phyloP scores from a whole-genome alignment of 805 yeast genomes.

The Lachancea kluyveri region DNA sequence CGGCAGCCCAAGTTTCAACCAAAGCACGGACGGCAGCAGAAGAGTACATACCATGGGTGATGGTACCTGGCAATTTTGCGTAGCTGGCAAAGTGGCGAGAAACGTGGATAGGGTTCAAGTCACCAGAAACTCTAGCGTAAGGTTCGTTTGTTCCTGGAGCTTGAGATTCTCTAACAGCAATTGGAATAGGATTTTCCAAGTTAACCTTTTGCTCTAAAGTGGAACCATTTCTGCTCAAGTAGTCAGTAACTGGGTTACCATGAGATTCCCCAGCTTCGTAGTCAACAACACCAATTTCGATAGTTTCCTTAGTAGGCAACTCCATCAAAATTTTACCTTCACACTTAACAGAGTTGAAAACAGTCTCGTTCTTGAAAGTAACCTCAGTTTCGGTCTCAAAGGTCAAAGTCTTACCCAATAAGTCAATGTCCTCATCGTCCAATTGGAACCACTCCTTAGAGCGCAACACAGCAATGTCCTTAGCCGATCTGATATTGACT shows the following conservation, averaged over 20 bases:
- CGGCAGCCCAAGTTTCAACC: constrained; percentile 98
- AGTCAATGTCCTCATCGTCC: constrained; percentile 57
- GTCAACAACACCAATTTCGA: constrained; percentile 74
- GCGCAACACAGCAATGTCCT: constrained; percentile 87
- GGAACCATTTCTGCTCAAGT: constrained; percentile 83
- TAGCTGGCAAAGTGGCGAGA: constrained; percentile 90
- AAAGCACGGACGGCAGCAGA: constrained; percentile 91
- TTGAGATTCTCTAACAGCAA: constrained; percentile 53
- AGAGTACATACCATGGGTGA: constrained; percentile 98
- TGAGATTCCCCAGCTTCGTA: constrained; percentile 89
- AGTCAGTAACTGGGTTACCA: constrained; percentile 97
- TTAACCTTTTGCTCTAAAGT: constrained; percentile 90
- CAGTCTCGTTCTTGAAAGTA: constrained; percentile 67
- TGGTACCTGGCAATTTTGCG: constrained; percentile 93
- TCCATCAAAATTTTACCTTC: constrained; percentile 82
- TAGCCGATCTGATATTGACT: constrained; percentile 61
- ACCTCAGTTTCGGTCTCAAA: constrained; percentile 86
- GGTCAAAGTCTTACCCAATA: constrained; percentile 73
- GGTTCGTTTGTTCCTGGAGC: constrained; percentile 96
- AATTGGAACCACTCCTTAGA: constrained; percentile 98
- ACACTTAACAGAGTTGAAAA: constrained; percentile 76
- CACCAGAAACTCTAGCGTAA: constrained; percentile 96
- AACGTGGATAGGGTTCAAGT: constrained; percentile 97
- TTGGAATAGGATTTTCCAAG: constrained; percentile 86
- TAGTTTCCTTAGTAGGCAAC: constrained; percentile 84